Percentiles rank a stretch among this genome's conserved stretches.
These are phyloP conservation scores for Claviceps quebecensis DNA, from an alignment of 2,329 filamentous ascomycete species.

Conservation along the genomic window DNA sequence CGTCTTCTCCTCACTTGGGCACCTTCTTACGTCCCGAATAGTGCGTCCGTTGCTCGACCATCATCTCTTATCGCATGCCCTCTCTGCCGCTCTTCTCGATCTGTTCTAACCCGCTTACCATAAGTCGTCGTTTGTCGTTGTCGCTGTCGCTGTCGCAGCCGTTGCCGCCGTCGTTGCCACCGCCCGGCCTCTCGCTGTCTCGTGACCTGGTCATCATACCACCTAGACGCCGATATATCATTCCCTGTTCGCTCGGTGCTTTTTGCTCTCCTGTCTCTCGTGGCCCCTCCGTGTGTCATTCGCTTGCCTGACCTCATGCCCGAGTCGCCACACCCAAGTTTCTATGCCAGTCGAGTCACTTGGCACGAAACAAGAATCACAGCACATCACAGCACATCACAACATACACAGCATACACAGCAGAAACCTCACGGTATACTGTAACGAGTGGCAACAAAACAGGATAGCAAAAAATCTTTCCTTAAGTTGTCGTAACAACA, in stretches of 20 bases:
- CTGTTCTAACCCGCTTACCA: neutral
- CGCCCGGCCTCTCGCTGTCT: neutral
- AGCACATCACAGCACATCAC: neutral
- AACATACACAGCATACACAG: neutral
- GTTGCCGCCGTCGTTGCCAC: neutral
- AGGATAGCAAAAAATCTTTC: neutral
- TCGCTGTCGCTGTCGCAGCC: neutral
- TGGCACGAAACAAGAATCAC: neutral
- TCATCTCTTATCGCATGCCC: neutral
- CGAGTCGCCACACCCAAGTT: neutral
- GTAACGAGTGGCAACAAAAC: neutral
- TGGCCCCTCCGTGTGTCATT: conserved; percentile 1
- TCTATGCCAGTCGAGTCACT: neutral
- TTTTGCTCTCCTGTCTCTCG: neutral
- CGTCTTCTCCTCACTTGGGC: neutral
- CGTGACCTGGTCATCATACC: conserved; percentile 3
- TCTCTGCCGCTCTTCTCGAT: neutral
- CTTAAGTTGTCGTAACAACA: neutral
- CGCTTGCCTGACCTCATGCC: conserved; percentile 1
- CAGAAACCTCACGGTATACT: neutral
- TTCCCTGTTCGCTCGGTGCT: neutral
- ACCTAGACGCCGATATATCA: neutral
- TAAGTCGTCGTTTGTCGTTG: neutral
- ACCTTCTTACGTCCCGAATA: neutral
- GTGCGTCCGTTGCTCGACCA: neutral